Percentiles rank a stretch among this genome's conserved stretches.
phyloP scores from a whole-genome alignment of 176 grass and related monocot species.

The Raddia distichophylla region DNA sequence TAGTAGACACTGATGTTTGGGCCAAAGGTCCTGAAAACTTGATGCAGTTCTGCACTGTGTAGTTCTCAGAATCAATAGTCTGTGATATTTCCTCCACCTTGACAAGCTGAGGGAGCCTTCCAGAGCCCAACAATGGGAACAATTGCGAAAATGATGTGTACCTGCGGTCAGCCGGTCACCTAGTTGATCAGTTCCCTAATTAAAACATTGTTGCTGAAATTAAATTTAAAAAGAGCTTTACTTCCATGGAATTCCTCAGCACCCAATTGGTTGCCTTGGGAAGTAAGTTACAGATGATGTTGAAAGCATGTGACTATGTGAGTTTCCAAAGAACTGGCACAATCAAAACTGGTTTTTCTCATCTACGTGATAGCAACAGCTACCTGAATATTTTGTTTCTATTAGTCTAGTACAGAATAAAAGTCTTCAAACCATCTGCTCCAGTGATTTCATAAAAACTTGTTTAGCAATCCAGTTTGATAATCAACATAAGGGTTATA shows the following conservation, averaged over 20 bases:
- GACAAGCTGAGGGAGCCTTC: slow-evolving; percentile 69
- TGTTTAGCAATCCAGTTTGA: neutral
- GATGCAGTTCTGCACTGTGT: slow-evolving; percentile 91
- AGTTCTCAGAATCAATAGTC: slow-evolving; percentile 85
- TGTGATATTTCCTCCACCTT: slow-evolving; percentile 95
- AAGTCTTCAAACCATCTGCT: neutral
- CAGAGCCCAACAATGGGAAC: slow-evolving; percentile 62
- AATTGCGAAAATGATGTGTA: slow-evolving; percentile 89
- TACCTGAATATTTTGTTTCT: slow-evolving; percentile 16
- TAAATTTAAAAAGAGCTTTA: neutral
- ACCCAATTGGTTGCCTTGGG: neutral
- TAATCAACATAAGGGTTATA: neutral
- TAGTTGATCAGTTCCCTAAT: slow-evolving; percentile 23
- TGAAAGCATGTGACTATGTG: slow-evolving; percentile 17
- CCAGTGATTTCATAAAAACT: slow-evolving; percentile 3
- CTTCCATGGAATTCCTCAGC: neutral
- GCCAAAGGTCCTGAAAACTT: slow-evolving; percentile 78
- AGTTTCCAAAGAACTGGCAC: neutral
- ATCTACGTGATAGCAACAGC: slow-evolving; percentile 33
- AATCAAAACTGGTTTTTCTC: neutral
- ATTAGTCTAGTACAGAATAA: neutral
- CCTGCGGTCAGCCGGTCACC: slow-evolving; percentile 44
- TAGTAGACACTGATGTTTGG: slow-evolving; percentile 71
- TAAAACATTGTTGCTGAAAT: neutral
- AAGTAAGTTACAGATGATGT: slow-evolving; percentile 24